A percentile compares a stretch with the other conserved stretches of the same genome.
phyloP scores from a whole-genome alignment of 2,329 filamentous ascomycete species.

The Massarina eburnea region DNA sequence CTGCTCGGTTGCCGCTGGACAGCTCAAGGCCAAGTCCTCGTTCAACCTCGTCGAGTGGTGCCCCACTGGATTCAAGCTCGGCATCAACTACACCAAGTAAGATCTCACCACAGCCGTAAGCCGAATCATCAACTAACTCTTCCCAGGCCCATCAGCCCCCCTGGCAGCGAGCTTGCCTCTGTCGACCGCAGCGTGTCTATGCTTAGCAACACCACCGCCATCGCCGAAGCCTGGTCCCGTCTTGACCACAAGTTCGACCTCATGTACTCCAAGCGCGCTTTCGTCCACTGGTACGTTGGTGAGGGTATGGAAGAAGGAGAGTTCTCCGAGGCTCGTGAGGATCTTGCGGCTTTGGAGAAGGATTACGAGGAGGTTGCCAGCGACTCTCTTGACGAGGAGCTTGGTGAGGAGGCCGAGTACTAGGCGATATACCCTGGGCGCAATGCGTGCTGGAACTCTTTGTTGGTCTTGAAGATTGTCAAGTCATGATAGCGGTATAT shows the following conservation, averaged over 20 bases:
- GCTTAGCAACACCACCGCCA: conserved; percentile 75
- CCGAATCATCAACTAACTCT: conserved; percentile 10
- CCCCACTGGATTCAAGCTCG: conserved; percentile 74
- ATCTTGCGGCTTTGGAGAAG: conserved; percentile 81
- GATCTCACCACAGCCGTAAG: conserved; percentile 5
- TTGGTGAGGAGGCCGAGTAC: conserved; percentile 53
- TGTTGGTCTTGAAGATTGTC: conserved; percentile 15
- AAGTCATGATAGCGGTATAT: background rate
- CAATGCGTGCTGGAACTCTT: conserved; percentile 14
- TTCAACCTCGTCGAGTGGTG: conserved; percentile 78
- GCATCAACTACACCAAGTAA: conserved; percentile 69
- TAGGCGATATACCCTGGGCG: conserved; percentile 36
- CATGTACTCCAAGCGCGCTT: conserved; percentile 77
- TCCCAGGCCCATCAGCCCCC: conserved; percentile 88
- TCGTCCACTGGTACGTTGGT: conserved; percentile 79
- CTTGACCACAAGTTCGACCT: conserved; percentile 76
- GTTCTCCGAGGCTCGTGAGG: conserved; percentile 84
- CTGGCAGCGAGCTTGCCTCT: conserved; percentile 94
- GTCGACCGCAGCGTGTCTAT: conserved; percentile 92
- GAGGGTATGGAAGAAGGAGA: conserved; percentile 93
- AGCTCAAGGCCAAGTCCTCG: conserved; percentile 69
- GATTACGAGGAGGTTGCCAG: conserved; percentile 84
- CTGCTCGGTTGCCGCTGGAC: conserved; percentile 66
- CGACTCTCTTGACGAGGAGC: conserved; percentile 65
- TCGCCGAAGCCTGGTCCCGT: conserved; percentile 72